These are phyloP conservation scores for Echites panduratus DNA, from an alignment of 257 asterid genomes.

Conservation along the genomic window DNA sequence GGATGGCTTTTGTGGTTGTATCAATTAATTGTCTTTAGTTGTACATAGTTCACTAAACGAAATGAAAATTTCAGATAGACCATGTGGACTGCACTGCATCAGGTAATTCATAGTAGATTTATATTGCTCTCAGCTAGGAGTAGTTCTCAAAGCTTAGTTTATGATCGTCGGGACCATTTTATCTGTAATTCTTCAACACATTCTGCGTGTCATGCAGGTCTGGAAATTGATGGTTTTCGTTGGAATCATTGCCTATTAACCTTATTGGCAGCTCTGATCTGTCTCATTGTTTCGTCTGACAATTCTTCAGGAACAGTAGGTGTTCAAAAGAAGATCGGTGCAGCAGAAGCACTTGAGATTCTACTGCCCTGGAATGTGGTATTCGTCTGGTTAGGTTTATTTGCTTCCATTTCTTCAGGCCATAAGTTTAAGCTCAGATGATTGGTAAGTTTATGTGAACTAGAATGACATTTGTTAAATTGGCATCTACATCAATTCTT, in stretches of 20 bases:
- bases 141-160: not conserved
- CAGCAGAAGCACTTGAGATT: not conserved
- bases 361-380: not conserved
- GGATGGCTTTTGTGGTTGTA: not conserved
- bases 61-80: not conserved
- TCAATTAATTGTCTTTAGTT: not conserved
- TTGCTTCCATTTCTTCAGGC: not conserved
- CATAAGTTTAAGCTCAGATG: not conserved
- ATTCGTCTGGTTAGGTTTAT: not conserved
- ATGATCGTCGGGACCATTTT: not conserved
- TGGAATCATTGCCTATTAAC: not conserved
- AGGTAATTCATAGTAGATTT: not conserved
- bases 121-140: not conserved
- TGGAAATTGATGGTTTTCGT: not conserved
- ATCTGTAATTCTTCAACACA: not conserved
- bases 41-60: not conserved
- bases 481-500: not conserved
- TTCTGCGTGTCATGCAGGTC: constrained; percentile 1
- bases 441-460: not conserved
- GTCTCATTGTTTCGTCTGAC: too few relatives aligned
- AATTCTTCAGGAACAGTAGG: too few relatives aligned
- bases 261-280: too few relatives aligned
- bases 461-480: not conserved
- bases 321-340: not conserved
- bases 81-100: not conserved